These are phyloP conservation scores for Yamadazyma blattariae DNA, from an alignment of 1,139 yeast species.

Conservation along the genomic window DNA sequence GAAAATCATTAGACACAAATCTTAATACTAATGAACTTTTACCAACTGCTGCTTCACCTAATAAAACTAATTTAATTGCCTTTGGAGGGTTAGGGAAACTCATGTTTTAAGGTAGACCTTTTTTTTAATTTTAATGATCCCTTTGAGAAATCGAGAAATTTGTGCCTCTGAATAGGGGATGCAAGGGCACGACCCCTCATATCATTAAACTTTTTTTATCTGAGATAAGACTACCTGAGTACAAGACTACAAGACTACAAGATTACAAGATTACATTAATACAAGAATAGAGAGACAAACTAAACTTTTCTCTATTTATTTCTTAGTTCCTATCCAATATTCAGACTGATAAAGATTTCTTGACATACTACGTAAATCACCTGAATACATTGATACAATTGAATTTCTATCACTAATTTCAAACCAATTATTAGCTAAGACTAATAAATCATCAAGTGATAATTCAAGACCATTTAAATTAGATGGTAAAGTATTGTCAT, in stretches of 20 bases:
- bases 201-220: too few relatives aligned
- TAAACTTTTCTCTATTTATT: too few relatives aligned
- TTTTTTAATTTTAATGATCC: constrained; percentile 1
- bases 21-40: constrained; percentile 89
- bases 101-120: constrained; percentile 15
- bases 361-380: constrained; percentile 51
- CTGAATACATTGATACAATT: constrained; percentile 2
- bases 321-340: constrained; percentile 68
- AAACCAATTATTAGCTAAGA: constrained; percentile 48
- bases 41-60: constrained; percentile 98
- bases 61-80: constrained; percentile 81
- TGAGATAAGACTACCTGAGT: too few relatives aligned
- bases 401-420: constrained; percentile 24
- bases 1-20: constrained; percentile 93
- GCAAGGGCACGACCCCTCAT: too few relatives aligned
- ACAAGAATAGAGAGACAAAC: too few relatives aligned
- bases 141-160: constrained; percentile 1
- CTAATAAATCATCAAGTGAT: constrained; percentile 55
- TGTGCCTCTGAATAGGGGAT: too few relatives aligned
- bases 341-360: constrained; percentile 63
- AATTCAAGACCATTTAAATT: constrained; percentile 62
- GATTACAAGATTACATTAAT: too few relatives aligned
- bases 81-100: constrained; percentile 51
- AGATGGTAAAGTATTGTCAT: constrained; percentile 19
- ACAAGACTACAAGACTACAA: too few relatives aligned